Evolutionary conservation across 495 filamentous ascomycete species (phyloP).

Genomic region (Aspergillus ellipticus): DNA sequence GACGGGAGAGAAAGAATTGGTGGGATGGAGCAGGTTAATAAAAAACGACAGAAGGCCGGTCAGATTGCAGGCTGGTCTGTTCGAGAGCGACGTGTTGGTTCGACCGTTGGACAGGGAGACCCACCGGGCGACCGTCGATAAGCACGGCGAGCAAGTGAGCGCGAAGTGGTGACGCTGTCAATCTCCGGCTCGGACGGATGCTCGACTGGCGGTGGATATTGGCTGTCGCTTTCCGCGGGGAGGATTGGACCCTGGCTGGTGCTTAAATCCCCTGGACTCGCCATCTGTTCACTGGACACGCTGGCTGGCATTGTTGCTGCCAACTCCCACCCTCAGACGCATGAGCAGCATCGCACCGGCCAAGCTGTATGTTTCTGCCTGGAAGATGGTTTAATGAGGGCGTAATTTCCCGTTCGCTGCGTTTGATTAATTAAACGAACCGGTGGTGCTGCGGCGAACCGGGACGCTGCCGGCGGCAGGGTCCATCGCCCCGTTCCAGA

Average conservation of each 20-base stretch:
- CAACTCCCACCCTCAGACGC: no score
- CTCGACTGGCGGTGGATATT: no score
- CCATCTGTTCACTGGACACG: no score
- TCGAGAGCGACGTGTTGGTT: background rate
- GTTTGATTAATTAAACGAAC: background rate
- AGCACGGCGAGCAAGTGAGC: no score
- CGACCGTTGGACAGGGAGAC: background rate
- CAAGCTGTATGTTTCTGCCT: no score
- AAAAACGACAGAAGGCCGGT: background rate
- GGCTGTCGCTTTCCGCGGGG: no score
- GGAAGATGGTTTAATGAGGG: no score
- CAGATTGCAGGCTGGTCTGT: background rate
- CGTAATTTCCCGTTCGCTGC: background rate
- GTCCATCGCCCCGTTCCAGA: background rate
- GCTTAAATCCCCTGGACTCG: no score
- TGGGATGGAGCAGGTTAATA: no score
- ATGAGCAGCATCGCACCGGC: no score
- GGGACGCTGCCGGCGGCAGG: background rate
- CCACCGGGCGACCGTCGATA: background rate
- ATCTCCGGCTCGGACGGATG: background rate
- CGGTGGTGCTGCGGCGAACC: background rate
- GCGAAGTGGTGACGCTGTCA: background rate
- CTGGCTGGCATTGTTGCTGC: no score
- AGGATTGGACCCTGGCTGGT: no score
- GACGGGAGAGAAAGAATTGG: background rate